phyloP scores from a whole-genome alignment of 2,329 filamentous ascomycete species.

The Mariannaea elegans region DNA sequence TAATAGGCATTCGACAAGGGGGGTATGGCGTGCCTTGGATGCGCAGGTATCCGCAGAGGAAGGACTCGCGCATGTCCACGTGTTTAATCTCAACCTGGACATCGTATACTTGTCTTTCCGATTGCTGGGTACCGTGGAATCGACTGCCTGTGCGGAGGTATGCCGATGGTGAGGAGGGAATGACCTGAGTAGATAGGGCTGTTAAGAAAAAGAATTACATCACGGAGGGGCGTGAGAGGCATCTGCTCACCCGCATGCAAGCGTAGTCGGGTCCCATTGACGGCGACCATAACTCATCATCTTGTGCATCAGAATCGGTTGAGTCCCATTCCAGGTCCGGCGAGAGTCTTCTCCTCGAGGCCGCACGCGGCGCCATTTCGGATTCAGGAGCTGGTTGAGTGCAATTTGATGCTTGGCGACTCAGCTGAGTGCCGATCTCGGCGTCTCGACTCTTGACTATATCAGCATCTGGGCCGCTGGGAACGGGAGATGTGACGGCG shows the following conservation, averaged over 20 bases:
- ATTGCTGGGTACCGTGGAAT: slow-evolving; percentile 91
- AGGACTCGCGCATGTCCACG: slow-evolving; percentile 93
- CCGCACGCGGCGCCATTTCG: slow-evolving; percentile 26
- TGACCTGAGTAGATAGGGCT: slow-evolving; percentile 58
- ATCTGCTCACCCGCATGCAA: slow-evolving; percentile 46
- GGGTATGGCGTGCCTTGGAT: slow-evolving; percentile 78
- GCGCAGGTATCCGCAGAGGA: slow-evolving; percentile 91
- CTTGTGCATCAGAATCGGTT: slow-evolving; percentile 35
- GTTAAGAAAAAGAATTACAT: slow-evolving; percentile 20
- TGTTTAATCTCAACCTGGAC: slow-evolving; percentile 98
- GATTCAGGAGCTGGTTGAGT: slow-evolving; percentile 28
- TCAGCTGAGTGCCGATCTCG: slow-evolving; percentile 36
- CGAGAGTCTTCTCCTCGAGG: slow-evolving; percentile 26
- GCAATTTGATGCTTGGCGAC: slow-evolving; percentile 34
- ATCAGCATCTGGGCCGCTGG: slow-evolving; percentile 42
- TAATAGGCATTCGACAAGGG: not conserved
- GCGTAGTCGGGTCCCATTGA: slow-evolving; percentile 52
- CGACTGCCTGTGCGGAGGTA: slow-evolving; percentile 87
- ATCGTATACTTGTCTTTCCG: slow-evolving; percentile 91
- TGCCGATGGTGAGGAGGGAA: slow-evolving; percentile 83
- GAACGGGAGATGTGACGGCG: slow-evolving; percentile 46
- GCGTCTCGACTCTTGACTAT: slow-evolving; percentile 46
- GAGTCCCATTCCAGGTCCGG: slow-evolving; percentile 34
- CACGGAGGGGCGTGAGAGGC: slow-evolving; percentile 5
- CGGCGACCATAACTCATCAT: slow-evolving; percentile 45